Evolutionary conservation across 345 rosid genomes (phyloP).

Genomic region (Physaria fendleri): DNA sequence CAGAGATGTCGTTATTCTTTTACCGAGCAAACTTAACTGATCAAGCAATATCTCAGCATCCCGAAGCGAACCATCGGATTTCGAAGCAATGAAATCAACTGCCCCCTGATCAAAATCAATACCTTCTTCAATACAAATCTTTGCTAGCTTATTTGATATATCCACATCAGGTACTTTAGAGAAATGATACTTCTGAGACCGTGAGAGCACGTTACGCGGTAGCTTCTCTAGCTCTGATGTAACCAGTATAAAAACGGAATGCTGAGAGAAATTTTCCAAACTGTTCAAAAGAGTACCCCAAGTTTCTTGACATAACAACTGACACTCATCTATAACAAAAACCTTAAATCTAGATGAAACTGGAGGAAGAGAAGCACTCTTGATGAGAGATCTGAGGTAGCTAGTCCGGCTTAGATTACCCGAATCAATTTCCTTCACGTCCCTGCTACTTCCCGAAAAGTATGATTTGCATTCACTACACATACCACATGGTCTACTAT

Average conservation of each 20-base stretch:
- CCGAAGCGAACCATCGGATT: slow-evolving; percentile 84
- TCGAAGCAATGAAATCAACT: slow-evolving; percentile 81
- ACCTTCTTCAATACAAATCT: slow-evolving; percentile 67
- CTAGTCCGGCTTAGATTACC: slow-evolving; percentile 53
- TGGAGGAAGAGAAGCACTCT: slow-evolving; percentile 61
- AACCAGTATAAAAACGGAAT: slow-evolving; percentile 64
- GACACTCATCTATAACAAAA: slow-evolving; percentile 88
- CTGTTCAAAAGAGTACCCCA: slow-evolving; percentile 66
- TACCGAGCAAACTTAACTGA: slow-evolving; percentile 88
- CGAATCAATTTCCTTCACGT: slow-evolving; percentile 72
- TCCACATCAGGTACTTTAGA: slow-evolving; percentile 61
- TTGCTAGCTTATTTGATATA: slow-evolving; percentile 52
- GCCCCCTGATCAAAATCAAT: slow-evolving; percentile 69
- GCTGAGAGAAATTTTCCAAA: slow-evolving; percentile 59
- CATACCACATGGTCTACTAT: slow-evolving; percentile 72
- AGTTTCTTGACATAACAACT: slow-evolving; percentile 61
- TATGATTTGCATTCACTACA: slow-evolving; percentile 68
- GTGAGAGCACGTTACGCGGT: slow-evolving; percentile 65
- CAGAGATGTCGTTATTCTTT: slow-evolving; percentile 63
- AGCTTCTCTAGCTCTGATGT: slow-evolving; percentile 82
- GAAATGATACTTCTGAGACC: slow-evolving; percentile 78
- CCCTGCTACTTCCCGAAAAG: slow-evolving; percentile 66
- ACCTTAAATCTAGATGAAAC: slow-evolving; percentile 68
- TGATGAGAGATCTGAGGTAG: slow-evolving; percentile 54
- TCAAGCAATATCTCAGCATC: slow-evolving; percentile 97